Evolutionary conservation across 164 flowering plant genomes (phyloP).

Genomic region (Chimonanthus salicifolius): DNA sequence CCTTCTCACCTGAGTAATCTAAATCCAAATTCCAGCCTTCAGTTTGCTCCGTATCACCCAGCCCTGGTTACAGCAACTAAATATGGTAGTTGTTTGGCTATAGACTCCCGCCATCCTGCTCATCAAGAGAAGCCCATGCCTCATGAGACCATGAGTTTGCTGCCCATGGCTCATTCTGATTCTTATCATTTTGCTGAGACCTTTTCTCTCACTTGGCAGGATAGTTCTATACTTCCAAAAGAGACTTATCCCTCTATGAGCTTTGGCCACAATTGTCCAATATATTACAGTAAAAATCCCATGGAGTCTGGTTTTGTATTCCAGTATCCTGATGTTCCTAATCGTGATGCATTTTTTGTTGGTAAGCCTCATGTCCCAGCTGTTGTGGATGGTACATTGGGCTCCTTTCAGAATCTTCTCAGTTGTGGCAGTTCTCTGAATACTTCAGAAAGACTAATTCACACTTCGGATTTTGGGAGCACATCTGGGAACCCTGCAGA

Average conservation of each 20-base stretch:
- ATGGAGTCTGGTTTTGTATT: slow-evolving; percentile 20
- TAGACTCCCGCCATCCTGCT: slow-evolving; percentile 20
- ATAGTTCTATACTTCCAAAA: slow-evolving; percentile 9
- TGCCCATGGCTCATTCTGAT: background rate
- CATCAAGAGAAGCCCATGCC: slow-evolving; percentile 17
- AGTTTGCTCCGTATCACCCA: slow-evolving; percentile 6
- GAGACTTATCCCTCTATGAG: slow-evolving; percentile 12
- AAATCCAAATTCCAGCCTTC: slow-evolving; percentile 4
- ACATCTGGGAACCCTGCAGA: slow-evolving; percentile 18
- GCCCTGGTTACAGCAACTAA: slow-evolving; percentile 16
- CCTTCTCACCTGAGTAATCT: slow-evolving; percentile 14
- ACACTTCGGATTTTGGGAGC: slow-evolving; percentile 14
- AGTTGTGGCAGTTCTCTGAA: slow-evolving; percentile 16
- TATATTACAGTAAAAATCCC: slow-evolving; percentile 41
- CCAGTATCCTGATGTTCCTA: slow-evolving; percentile 14
- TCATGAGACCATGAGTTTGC: background rate
- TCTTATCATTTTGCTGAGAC: slow-evolving; percentile 27
- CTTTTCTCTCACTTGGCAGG: slow-evolving; percentile 14
- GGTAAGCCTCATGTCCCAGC: slow-evolving; percentile 40
- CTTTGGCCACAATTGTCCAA: slow-evolving; percentile 51
- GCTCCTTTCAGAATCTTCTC: slow-evolving; percentile 25
- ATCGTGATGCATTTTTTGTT: slow-evolving; percentile 25
- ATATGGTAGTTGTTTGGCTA: slow-evolving; percentile 6
- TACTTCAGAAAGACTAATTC: slow-evolving; percentile 14
- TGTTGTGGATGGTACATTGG: slow-evolving; percentile 22